These are phyloP conservation scores for Alternaria ventricosa DNA, from an alignment of 2,329 filamentous ascomycete genomes.

Conservation along the genomic window DNA sequence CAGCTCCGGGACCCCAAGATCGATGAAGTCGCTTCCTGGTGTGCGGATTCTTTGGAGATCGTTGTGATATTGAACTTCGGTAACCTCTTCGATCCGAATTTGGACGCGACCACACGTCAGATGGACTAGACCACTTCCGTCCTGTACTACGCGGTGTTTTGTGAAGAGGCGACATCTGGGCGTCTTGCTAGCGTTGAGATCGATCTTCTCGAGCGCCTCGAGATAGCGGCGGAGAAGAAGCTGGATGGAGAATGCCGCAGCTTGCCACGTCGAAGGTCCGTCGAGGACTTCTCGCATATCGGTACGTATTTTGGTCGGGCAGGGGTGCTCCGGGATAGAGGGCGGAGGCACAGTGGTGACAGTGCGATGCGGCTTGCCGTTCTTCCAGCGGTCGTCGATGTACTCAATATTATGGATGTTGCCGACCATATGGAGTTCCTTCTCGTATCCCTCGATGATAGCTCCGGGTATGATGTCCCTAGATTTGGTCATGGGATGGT, in stretches of 20 bases:
- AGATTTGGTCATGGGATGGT: slow-evolving; percentile 11
- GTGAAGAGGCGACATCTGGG: slow-evolving; percentile 21
- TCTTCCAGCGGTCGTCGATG: slow-evolving; percentile 24
- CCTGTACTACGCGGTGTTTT: slow-evolving; percentile 22
- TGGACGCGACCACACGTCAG: slow-evolving; percentile 17
- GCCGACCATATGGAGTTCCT: slow-evolving; percentile 15
- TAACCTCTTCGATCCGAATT: slow-evolving; percentile 24
- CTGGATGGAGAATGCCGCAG: slow-evolving; percentile 18
- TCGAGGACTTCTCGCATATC: slow-evolving; percentile 23
- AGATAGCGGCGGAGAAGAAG: slow-evolving; percentile 24
- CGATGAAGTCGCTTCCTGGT: slow-evolving; percentile 16
- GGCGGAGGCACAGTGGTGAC: slow-evolving; percentile 19
- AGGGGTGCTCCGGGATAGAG: slow-evolving; percentile 4
- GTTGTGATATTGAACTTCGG: slow-evolving; percentile 17
- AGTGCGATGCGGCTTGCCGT: slow-evolving; percentile 20
- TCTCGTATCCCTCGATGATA: slow-evolving; percentile 23
- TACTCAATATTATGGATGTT: slow-evolving; percentile 22
- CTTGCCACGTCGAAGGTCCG: slow-evolving; percentile 23
- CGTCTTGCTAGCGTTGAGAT: slow-evolving; percentile 11
- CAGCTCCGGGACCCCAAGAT: slow-evolving; percentile 8
- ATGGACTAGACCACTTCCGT: slow-evolving; percentile 18
- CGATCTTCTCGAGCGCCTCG: slow-evolving; percentile 20
- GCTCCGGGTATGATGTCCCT: slow-evolving; percentile 19
- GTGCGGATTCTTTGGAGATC: slow-evolving; percentile 20
- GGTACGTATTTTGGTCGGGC: slow-evolving; percentile 17